These are phyloP conservation scores for Vinca major DNA, from an alignment of 305 asterid species.

Conservation along the genomic window DNA sequence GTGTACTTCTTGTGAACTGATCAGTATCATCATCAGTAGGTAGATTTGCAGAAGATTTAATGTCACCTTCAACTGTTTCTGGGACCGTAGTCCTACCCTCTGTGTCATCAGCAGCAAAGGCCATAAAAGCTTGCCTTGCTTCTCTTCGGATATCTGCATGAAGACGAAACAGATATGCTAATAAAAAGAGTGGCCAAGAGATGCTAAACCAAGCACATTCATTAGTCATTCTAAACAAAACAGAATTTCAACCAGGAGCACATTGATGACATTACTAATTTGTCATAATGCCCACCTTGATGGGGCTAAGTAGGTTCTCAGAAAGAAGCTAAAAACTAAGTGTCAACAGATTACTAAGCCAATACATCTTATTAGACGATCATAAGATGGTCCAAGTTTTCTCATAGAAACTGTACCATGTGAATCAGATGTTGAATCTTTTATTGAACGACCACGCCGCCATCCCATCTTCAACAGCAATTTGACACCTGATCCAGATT, in stretches of 20 bases:
- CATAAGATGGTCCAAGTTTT: neutral
- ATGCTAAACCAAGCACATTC: neutral
- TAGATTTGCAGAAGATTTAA: slow-evolving; percentile 25
- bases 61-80: slow-evolving; percentile 38
- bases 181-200: neutral
- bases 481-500: slow-evolving; percentile 55
- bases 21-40: slow-evolving; percentile 34
- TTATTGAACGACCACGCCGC: slow-evolving; percentile 82
- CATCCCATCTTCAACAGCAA: slow-evolving; percentile 91
- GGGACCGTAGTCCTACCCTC: slow-evolving; percentile 23
- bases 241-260: neutral
- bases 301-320: neutral
- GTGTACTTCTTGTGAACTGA: slow-evolving; percentile 45
- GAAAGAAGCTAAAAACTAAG: neutral
- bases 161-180: slow-evolving; percentile 12
- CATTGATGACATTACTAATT: neutral
- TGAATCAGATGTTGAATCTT: slow-evolving; percentile 47
- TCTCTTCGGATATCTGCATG: slow-evolving; percentile 62
- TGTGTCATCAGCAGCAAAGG: slow-evolving; percentile 38
- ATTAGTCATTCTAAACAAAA: neutral
- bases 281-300: no score
- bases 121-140: slow-evolving; percentile 74
- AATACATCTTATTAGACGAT: neutral
- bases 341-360: neutral
- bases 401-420: slow-evolving; percentile 37